Evolutionary conservation across 371 early-diverging fungal genomes (phyloP), one percentile per base, ranked within the genome.

Genomic region (Mortierella sp.): DNA sequence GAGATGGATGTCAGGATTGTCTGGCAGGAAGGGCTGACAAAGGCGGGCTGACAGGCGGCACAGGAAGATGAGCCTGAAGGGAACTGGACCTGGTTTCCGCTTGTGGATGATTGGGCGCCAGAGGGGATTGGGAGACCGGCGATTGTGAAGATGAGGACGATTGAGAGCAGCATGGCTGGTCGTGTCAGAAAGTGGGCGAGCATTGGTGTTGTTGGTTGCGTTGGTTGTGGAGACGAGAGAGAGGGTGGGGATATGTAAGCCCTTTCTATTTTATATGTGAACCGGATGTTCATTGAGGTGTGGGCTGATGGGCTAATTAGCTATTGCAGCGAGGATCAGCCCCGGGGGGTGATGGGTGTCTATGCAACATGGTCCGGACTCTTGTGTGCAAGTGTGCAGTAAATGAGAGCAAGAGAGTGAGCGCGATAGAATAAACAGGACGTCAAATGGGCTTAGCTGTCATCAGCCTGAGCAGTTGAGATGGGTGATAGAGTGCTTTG

Each of bases 41-140:
- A 83, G 2, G 84, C 84, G 5, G 84, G 80, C 69, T 77, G 55
- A 69, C 84, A 83, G 28, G 78, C 26, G 5, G 34, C 16, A 69
- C 84, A 83, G 28, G 75, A 55, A 11, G 28, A 8, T 10, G 75
- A 59, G 43, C 40, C 69, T 21, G 61, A 5, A 0, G 84, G 80
- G 59, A 83, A 83, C 37, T 73, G 80, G 51, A 83, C 79, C 44
- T 9, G 16, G 13, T 46, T 46, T 8, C 48, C 48, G 13, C 13
- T 11, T 1, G 57, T 10, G 16, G 64, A 16, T 4, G 71, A 73
- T 31, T 81, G 81, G 34, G 82, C 64, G 13, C 82, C 78, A 5
- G 72, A 78, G 14, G 78, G 82, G 69, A 82, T 69, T 0, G 82
- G 82, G 1, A 82, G 69, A 37, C 71, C 24, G 8, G 51, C 2